phyloP scores from a whole-genome alignment of 148 eudicot genomes.

The Camellia sinensis region DNA sequence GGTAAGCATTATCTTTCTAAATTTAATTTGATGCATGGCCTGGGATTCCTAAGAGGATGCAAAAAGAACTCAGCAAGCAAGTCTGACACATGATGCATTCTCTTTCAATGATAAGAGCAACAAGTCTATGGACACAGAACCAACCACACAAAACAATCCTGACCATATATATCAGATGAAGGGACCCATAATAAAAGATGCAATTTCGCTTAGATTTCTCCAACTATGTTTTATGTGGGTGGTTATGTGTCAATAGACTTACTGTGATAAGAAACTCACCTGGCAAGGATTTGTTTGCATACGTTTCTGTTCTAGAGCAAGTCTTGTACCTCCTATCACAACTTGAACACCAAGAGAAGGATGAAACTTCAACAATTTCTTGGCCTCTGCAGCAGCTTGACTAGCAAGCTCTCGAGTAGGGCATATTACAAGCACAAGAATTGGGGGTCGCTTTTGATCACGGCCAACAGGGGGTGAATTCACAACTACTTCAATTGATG shows the following conservation, averaged over 20 bases:
- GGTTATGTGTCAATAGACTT: neutral
- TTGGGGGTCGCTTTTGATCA: conserved; percentile 77
- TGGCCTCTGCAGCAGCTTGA: conserved; percentile 96
- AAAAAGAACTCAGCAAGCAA: neutral
- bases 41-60: neutral
- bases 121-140: no score
- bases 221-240: no score
- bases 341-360: conserved; percentile 89
- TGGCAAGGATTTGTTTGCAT: conserved; percentile 90
- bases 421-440: conserved; percentile 85
- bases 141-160: no score
- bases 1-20: neutral
- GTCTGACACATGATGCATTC: neutral
- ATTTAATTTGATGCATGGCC: neutral
- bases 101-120: neutral
- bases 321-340: conserved; percentile 94
- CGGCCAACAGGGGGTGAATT: conserved; percentile 58
- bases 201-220: no score
- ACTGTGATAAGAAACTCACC: conserved; percentile 35
- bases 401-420: conserved; percentile 97
- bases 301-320: conserved; percentile 81
- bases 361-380: conserved; percentile 79
- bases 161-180: no score
- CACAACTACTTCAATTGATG: conserved; percentile 76
- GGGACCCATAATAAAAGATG: no score